Evolutionary conservation across 2,329 filamentous ascomycete species (phyloP), one percentile per base, ranked within the genome.

Genomic region (Aureobasidium melanogenum): DNA sequence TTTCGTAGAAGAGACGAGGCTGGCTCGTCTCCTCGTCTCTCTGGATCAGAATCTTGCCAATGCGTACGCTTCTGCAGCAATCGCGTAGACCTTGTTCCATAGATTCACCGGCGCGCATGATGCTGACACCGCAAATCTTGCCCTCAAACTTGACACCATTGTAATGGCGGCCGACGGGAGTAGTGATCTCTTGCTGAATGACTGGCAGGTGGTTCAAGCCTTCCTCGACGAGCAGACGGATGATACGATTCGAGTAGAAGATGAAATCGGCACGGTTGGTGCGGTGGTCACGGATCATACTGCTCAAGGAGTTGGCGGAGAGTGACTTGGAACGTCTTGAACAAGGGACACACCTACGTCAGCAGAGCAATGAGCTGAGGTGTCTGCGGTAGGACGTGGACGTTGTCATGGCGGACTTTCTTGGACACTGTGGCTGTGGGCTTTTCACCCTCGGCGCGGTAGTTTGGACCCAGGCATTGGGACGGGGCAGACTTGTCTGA

Each of bases 171-270:
- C 92, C 93, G 46, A 97, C 89, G 0, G 94, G 94, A 7, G 94
- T 97, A 44, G 88, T 95, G 70, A 99, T 88, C 32, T 87, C 86
- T 69, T 95, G 90, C 71, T 91, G 88, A 57, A 96, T 86, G 19
- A 96, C 91, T 1, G 94, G 94, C 44, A 99, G 83, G 74, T 99
- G 94, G 75, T 99, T 99, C 60, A 99, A 81, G 4, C 94, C 94
- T 77, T 99, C 94, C 76, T 99, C 94, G 43, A 99, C 94, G 7
- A 99, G 83, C 44, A 99, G 82, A 34, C 94, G 90, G 73, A 97
- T 97, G 73, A 99, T 97, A 63, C 94, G 86, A 77, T 99, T 99
- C 46, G 92, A 96, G 79, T 97, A 96, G 78, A 99, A 99, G 72
- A 99, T 97, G 74, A 99, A 99, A 75, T 99, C 94, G 64, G 91